Evolutionary conservation across 371 early-diverging fungal genomes (phyloP).

Genomic region (Blastocladiella emersonii): DNA sequence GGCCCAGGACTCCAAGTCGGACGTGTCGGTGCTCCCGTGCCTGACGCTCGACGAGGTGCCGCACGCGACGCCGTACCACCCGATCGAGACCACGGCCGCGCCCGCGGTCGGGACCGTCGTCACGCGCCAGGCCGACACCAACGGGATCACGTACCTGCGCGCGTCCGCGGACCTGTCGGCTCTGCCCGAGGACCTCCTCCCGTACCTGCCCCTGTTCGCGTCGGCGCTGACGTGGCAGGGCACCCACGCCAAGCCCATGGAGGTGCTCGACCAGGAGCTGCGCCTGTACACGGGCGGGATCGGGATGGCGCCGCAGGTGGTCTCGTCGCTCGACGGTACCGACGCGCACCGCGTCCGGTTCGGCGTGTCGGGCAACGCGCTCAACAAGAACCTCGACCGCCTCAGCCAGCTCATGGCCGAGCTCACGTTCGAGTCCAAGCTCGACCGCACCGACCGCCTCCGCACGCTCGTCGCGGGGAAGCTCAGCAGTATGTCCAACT

Average conservation of each 20-base stretch:
- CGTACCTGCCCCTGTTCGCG: slow-evolving; percentile 65
- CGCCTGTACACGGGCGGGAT: slow-evolving; percentile 77
- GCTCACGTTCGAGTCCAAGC: slow-evolving; percentile 55
- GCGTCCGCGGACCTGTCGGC: slow-evolving; percentile 47
- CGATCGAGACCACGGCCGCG: slow-evolving; percentile 46
- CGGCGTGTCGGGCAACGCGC: slow-evolving; percentile 26
- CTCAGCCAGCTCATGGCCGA: slow-evolving; percentile 61
- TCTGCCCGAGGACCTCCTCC: slow-evolving; percentile 33
- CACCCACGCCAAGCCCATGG: slow-evolving; percentile 53
- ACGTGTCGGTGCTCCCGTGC: slow-evolving; percentile 65
- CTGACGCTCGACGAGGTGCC: slow-evolving; percentile 60
- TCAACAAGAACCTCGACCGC: slow-evolving; percentile 55
- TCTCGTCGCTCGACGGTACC: not conserved
- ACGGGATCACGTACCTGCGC: slow-evolving; percentile 81
- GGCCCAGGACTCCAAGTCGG: slow-evolving; percentile 59
- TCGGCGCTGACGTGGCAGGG: slow-evolving; percentile 74
- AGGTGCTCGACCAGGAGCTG: slow-evolving; percentile 77
- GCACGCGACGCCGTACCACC: slow-evolving; percentile 38
- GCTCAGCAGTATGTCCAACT: slow-evolving; percentile 55
- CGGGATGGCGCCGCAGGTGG: slow-evolving; percentile 32
- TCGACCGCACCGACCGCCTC: slow-evolving; percentile 54
- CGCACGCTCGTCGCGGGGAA: slow-evolving; percentile 55
- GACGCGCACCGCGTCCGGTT: not conserved
- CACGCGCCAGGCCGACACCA: slow-evolving; percentile 57
- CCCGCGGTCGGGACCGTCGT: slow-evolving; percentile 6